Evolutionary conservation across 371 early-diverging fungal species (phyloP).

Genomic region (Actinomucor elegans): DNA sequence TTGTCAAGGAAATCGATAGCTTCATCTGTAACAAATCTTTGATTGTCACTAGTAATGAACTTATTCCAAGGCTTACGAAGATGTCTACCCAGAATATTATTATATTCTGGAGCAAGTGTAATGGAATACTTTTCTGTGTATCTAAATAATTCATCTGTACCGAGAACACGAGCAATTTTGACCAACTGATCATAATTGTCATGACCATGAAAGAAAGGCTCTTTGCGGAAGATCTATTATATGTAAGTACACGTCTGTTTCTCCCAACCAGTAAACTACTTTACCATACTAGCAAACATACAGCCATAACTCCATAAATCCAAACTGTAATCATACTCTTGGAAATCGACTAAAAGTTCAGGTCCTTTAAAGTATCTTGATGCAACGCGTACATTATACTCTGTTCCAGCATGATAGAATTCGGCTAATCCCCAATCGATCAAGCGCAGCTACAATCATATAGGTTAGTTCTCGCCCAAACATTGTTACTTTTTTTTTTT

Average conservation of each 20-base stretch:
- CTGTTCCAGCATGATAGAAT: slow-evolving; percentile 97
- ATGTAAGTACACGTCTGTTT: too few relatives aligned
- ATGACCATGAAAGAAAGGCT: slow-evolving; percentile 99
- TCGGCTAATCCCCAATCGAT: slow-evolving; percentile 99
- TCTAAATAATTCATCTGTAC: slow-evolving; percentile 89
- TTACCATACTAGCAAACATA: slow-evolving; percentile 96
- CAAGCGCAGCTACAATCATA: slow-evolving; percentile 71
- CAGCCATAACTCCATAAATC: slow-evolving; percentile 99
- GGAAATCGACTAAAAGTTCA: slow-evolving; percentile 97
- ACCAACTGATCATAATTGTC: slow-evolving; percentile 99
- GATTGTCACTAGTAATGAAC: slow-evolving; percentile 89
- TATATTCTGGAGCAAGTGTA: slow-evolving; percentile 84
- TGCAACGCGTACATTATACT: slow-evolving; percentile 98
- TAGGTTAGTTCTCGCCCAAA: neutral
- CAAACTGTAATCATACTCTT: slow-evolving; percentile 97
- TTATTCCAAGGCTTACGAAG: slow-evolving; percentile 92
- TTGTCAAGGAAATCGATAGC: slow-evolving; percentile 95
- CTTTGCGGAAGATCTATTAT: slow-evolving; percentile 87
- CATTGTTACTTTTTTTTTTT: slow-evolving; percentile 1
- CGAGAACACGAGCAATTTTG: slow-evolving; percentile 96
- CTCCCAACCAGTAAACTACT: too few relatives aligned
- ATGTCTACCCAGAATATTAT: slow-evolving; percentile 84
- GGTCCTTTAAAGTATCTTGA: slow-evolving; percentile 99
- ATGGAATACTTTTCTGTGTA: slow-evolving; percentile 96
- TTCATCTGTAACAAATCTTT: slow-evolving; percentile 82